Evolutionary conservation across 495 filamentous ascomycete genomes (phyloP).

Genomic region (Xylaria grammica): DNA sequence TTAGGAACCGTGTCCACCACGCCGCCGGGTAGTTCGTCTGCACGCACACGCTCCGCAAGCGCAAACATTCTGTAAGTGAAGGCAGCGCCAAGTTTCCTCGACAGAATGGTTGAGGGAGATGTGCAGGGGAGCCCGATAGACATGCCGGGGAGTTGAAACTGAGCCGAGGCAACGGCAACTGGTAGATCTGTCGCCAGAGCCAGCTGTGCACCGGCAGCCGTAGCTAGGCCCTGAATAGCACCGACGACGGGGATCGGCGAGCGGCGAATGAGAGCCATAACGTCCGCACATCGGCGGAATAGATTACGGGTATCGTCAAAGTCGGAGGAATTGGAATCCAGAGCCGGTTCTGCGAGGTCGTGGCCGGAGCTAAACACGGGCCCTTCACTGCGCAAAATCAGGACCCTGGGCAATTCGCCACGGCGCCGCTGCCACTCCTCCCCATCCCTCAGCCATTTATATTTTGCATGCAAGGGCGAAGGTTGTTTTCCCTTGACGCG

Average conservation of each 20-base stretch:
- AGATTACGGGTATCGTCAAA: too few relatives aligned
- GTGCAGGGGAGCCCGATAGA: slow-evolving; percentile 36
- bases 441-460: slow-evolving; percentile 31
- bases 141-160: slow-evolving; percentile 30
- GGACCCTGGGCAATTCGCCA: slow-evolving; percentile 23
- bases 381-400: slow-evolving; percentile 30
- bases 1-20: slow-evolving; percentile 24
- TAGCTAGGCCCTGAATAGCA: slow-evolving; percentile 29
- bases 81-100: slow-evolving; percentile 21
- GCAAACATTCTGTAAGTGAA: slow-evolving; percentile 30
- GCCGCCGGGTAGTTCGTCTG: slow-evolving; percentile 22
- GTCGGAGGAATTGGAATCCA: too few relatives aligned
- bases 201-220: slow-evolving; percentile 36
- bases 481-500: too few relatives aligned
- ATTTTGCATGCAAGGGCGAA: neutral
- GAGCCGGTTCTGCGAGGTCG: slow-evolving; percentile 29
- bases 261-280: slow-evolving; percentile 35
- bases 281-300: too few relatives aligned
- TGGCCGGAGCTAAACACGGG: slow-evolving; percentile 37
- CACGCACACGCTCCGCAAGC: slow-evolving; percentile 27
- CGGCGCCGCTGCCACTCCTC: slow-evolving; percentile 25
- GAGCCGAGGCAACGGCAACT: slow-evolving; percentile 21
- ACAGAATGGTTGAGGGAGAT: slow-evolving; percentile 28
- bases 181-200: slow-evolving; percentile 34
- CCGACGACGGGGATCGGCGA: slow-evolving; percentile 32